Evolutionary conservation across 2,329 filamentous ascomycete genomes (phyloP), one percentile per base, ranked within the genome.

Genomic region (Rosellinia necatrix): DNA sequence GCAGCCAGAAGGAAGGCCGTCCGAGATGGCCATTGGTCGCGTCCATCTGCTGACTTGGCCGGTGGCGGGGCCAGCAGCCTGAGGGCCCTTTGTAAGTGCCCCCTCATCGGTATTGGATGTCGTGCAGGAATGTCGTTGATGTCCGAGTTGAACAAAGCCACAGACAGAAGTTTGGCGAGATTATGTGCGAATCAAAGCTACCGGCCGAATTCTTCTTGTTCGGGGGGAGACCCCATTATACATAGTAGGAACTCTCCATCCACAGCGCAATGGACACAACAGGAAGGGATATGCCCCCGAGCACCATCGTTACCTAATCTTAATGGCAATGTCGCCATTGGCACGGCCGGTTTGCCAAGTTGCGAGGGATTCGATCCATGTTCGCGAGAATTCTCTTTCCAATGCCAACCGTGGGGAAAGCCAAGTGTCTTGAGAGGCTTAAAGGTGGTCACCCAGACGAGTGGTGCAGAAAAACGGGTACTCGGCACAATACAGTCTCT

Each of bases 1-100:
- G 81, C 78, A 15, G 82, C 81, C 22, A 84, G 77, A 5, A 84
- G 71, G 66, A 83, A 84, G 10, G 81, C 76, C 2, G 80, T 72
- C 32, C 81, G 72, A 1, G 79, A 82, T 1, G 79, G 78, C 81
- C 81, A 84, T 61, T 81, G 78, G 68, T 83, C 81, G 41, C 75
- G 74, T 0, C 75, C 75, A 58, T 77, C 75, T 13, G 71, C 69
- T 2, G 73, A 70, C 50, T 71, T 71, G 37, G 64, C 61, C 8
- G 74, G 70, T 38, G 72, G 65, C 35, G 75, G 75, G 12, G 72
- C 72, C 9, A 76, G 55, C 63, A 64, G 69, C 32, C 65, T 48
- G 30, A 64, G 67, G 25, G 71, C 42, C 65, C 71, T 75, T 12
- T 43, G 30, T 4, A 48, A 12, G 15, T 17, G 21, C 3, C 43